These are phyloP conservation scores for Macrolepiota albuminosa DNA, from an alignment of 768 basidiomycete genomes.

Conservation along the genomic window DNA sequence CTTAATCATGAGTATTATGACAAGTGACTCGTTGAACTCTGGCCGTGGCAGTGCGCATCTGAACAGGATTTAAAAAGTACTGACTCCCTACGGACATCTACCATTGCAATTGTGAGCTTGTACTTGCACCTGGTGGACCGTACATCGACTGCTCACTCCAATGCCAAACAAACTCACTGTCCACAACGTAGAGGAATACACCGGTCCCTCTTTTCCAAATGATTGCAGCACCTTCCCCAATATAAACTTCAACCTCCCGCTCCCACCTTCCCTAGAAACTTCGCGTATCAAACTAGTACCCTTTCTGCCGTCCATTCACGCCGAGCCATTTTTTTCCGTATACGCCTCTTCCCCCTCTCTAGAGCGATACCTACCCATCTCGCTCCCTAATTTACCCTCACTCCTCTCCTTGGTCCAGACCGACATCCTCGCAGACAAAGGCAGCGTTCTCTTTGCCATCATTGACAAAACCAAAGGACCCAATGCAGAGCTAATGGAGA, in stretches of 20 bases:
- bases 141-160: neutral
- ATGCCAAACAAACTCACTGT: neutral
- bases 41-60: neutral
- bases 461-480: conserved; percentile 39
- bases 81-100: neutral
- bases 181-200: neutral
- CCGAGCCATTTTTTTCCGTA: conserved; percentile 9
- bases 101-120: neutral
- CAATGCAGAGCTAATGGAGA: conserved; percentile 12
- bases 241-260: conserved; percentile 36
- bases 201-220: neutral
- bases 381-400: conserved; percentile 22
- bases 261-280: conserved; percentile 33
- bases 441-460: conserved; percentile 35
- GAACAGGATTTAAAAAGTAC: neutral
- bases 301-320: conserved; percentile 33
- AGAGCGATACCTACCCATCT: conserved; percentile 35
- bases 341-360: conserved; percentile 25
- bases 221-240: conserved; percentile 15
- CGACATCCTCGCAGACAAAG: conserved; percentile 21
- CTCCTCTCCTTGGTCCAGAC: conserved; percentile 26
- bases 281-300: conserved; percentile 38
- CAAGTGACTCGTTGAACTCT: neutral
- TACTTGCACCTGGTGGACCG: neutral
- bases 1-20: neutral